Conservation (phyloP, 2,329 filamentous ascomycete species). For the Sphaerulina musiva region DNA sequence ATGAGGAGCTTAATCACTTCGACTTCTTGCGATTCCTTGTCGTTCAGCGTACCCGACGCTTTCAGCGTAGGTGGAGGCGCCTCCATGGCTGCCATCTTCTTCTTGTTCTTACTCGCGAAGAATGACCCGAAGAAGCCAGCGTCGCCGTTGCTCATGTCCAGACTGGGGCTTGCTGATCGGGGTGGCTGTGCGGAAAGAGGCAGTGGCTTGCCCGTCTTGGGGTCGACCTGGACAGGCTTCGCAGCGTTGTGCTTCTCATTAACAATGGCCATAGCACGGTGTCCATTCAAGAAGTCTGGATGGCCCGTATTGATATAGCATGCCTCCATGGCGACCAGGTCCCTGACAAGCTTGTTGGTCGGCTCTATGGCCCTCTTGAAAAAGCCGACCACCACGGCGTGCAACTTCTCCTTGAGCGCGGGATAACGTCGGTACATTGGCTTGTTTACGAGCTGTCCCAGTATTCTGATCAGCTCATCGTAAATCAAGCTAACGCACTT, state of each 20-base stretch:
- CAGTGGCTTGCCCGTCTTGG: slow-evolving; percentile 95
- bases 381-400: slow-evolving; percentile 82
- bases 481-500: slow-evolving; percentile 98
- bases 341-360: slow-evolving; percentile 91
- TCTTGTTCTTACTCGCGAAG: slow-evolving; percentile 99
- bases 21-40: slow-evolving; percentile 91
- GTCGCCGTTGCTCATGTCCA: slow-evolving; percentile 50
- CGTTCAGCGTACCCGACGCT: slow-evolving; percentile 85
- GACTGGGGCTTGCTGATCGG: slow-evolving; percentile 68
- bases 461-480: slow-evolving; percentile 92
- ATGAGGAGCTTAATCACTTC: slow-evolving; percentile 98
- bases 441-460: slow-evolving; percentile 83
- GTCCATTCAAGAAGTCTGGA: slow-evolving; percentile 94
- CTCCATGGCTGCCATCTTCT: slow-evolving; percentile 99
- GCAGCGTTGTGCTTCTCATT: slow-evolving; percentile 78
- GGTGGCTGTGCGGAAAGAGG: slow-evolving; percentile 56
- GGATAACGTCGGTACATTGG: slow-evolving; percentile 88
- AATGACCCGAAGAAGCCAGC: slow-evolving; percentile 93
- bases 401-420: slow-evolving; percentile 92
- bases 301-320: slow-evolving; percentile 99
- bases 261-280: slow-evolving; percentile 95
- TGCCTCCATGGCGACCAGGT: slow-evolving; percentile 90
- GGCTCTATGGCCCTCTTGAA: slow-evolving; percentile 99
- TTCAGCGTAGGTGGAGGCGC: slow-evolving; percentile 86
- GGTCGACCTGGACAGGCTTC: slow-evolving; percentile 91